Evolutionary conservation across 129 eudicot species (phyloP), one percentile per base, ranked within the genome.

Genomic region (Artemisia tridentata): DNA sequence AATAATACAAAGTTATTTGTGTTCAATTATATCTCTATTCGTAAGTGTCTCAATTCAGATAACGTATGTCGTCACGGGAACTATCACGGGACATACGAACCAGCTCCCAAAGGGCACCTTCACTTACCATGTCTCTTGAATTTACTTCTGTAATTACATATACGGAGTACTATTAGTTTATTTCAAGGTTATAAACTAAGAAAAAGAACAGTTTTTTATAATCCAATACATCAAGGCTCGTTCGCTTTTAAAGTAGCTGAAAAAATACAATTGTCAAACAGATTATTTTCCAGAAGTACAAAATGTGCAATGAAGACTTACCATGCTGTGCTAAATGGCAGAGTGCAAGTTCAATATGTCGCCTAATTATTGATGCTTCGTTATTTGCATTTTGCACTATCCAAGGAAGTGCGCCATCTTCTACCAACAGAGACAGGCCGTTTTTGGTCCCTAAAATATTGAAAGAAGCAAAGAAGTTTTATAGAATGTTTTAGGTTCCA

Each of bases 361-460:
- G n/a, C n/a, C n/a, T n/a, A n/a, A n/a, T n/a, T n/a, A n/a, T 63
- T 60, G 95, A 83, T 13, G 91, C 85, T 75, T 90, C 96, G 56
- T 77, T 90, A 77, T 90, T 90, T 65, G 96, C 86, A 76, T 90
- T 90, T 73, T 90, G 95, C 48, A 90, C 97, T 23, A 90, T 90
- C 97, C 97, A 90, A 14, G 95, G 78, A 75, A 90, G 85, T 29
- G 90, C 95, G n/a, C 95, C 91, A 66, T 90, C 95, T 75, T 90
- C 97, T 68, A 90, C 76, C 54, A 90, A 70, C 54, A 85, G 71
- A 25, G 95, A 91, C 19, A 82, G 79, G 14, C 91, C 95, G 4
- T 54, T 19, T 68, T 78, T 85, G 55, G 82, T 46, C 71, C 91
- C 97, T 90, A 77, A 59, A 15, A 77, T 12, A 4, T 52, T 47